phyloP scores from a whole-genome alignment of 805 yeast genomes.

The Kazachstania viticola region DNA sequence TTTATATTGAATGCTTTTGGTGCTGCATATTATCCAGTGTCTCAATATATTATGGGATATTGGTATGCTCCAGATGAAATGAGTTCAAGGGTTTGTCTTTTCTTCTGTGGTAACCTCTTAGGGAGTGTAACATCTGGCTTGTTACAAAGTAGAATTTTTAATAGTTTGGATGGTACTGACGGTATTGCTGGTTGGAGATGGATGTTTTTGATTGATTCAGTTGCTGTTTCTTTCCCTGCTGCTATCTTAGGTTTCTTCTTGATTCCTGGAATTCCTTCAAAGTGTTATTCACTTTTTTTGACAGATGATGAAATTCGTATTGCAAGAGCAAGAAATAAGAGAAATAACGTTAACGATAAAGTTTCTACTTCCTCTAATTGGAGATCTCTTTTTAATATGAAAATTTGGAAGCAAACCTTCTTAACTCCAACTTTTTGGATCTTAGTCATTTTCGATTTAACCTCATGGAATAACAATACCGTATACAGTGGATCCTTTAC shows the following conservation, averaged over 20 bases:
- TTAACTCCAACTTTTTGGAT: constrained; percentile 46
- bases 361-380: constrained; percentile 17
- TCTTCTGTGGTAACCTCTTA: constrained; percentile 40
- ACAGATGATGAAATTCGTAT: constrained; percentile 48
- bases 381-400: constrained; percentile 24
- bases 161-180: constrained; percentile 30
- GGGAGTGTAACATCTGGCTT: constrained; percentile 47
- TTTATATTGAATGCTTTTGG: constrained; percentile 63
- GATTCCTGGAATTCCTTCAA: constrained; percentile 51
- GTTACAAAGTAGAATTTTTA: constrained; percentile 34
- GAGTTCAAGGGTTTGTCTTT: constrained; percentile 50
- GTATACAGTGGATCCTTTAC: constrained; percentile 45
- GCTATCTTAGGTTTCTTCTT: constrained; percentile 37
- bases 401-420: constrained; percentile 42
- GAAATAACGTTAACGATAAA: constrained; percentile 27
- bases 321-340: constrained; percentile 33
- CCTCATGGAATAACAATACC: constrained; percentile 54
- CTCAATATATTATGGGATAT: constrained; percentile 47
- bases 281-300: constrained; percentile 42
- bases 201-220: constrained; percentile 55
- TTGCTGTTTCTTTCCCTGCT: constrained; percentile 37
- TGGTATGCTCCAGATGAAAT: constrained; percentile 53
- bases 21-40: constrained; percentile 53
- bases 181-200: constrained; percentile 55
- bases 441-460: constrained; percentile 40